These are phyloP conservation scores for Neocucurbitaria cava DNA, from an alignment of 2,329 filamentous ascomycete species.

Conservation along the genomic window DNA sequence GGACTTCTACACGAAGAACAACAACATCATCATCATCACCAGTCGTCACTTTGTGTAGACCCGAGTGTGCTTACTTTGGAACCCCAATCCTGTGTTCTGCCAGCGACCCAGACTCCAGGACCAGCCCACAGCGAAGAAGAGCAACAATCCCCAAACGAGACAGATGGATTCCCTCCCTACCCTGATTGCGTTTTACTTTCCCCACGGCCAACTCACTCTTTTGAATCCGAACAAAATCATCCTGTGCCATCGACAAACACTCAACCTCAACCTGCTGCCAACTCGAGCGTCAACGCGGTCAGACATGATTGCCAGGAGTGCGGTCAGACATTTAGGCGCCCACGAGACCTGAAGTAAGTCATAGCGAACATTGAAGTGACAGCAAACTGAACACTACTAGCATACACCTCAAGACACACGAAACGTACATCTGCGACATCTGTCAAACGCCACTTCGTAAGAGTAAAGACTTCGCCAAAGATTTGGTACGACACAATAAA, in stretches of 20 bases:
- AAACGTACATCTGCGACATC: conserved; percentile 1
- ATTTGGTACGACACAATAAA: neutral
- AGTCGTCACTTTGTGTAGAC: conserved; percentile 7
- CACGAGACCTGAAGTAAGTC: neutral
- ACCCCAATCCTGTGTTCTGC: conserved; percentile 3
- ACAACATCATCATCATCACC: conserved; percentile 1
- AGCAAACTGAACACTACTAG: neutral
- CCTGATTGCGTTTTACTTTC: conserved; percentile 5
- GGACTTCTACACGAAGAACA: conserved; percentile 2
- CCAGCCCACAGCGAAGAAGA: conserved; percentile 2
- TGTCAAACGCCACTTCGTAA: neutral
- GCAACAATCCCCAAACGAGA: conserved; percentile 2
- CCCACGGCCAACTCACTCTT: conserved; percentile 8
- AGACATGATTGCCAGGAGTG: neutral
- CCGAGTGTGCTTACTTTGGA: conserved; percentile 3
- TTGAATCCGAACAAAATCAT: neutral
- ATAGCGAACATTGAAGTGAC: neutral
- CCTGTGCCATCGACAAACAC: neutral
- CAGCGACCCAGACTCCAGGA: conserved; percentile 5
- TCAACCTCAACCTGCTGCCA: neutral
- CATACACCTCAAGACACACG: conserved; percentile 3
- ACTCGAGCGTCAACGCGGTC: neutral
- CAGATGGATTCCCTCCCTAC: conserved; percentile 8
- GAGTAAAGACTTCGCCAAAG: conserved; percentile 6
- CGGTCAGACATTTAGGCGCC: neutral